phyloP scores from a whole-genome alignment of 192 early-diverging fungal species.

The Irineochytrium annulatum region DNA sequence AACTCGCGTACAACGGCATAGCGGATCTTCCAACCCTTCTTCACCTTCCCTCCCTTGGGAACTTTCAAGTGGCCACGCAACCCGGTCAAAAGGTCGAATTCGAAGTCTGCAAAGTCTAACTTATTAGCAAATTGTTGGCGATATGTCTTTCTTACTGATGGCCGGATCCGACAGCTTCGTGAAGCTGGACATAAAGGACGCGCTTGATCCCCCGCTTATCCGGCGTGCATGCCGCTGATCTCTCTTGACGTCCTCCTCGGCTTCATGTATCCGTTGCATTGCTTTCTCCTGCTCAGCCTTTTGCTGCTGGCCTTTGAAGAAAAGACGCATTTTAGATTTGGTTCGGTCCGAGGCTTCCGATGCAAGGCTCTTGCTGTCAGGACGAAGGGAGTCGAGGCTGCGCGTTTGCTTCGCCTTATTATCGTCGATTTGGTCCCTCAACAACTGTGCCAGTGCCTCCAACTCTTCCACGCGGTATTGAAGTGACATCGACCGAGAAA shows the following conservation, averaged over 20 bases:
- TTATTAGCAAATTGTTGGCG: not conserved
- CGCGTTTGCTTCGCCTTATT: not conserved
- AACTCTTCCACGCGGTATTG: constrained; percentile 34
- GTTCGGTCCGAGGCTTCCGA: not conserved
- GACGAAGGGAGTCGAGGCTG: not conserved
- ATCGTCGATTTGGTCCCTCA: constrained; percentile 24
- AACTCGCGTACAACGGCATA: constrained; percentile 37
- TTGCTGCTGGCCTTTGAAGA: constrained; percentile 21
- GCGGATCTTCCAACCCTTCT: constrained; percentile 43
- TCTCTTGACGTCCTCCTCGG: constrained; percentile 7
- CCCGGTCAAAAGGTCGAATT: constrained; percentile 26
- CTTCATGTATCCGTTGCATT: constrained; percentile 16
- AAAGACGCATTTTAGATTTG: constrained; percentile 1
- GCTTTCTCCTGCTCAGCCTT: constrained; percentile 13
- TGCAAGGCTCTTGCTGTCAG: not conserved
- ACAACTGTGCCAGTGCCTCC: constrained; percentile 13
- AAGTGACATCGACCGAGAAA: constrained; percentile 17
- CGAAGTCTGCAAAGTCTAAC: constrained; percentile 7
- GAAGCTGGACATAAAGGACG: constrained; percentile 19
- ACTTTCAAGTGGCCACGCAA: constrained; percentile 42
- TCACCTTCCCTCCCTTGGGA: constrained; percentile 50
- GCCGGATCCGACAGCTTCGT: constrained; percentile 27
- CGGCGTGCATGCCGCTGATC: not conserved
- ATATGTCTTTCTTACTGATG: constrained; percentile 4
- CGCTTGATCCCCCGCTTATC: constrained; percentile 13